phyloP scores from a whole-genome alignment of 2,329 filamentous ascomycete genomes.

The Huntiella moniliformis region DNA sequence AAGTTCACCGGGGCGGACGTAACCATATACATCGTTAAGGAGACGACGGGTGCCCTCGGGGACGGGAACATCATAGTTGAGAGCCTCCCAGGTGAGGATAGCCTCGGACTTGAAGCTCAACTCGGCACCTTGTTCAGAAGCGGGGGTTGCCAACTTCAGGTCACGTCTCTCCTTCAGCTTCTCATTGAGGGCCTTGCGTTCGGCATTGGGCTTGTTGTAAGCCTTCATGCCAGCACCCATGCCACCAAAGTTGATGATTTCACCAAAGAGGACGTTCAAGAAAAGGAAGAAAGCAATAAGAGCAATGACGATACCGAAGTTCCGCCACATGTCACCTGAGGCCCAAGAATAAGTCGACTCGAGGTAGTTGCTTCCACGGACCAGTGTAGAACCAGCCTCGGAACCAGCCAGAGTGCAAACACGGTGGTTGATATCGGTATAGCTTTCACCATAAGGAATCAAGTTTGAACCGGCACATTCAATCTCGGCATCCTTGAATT shows the following conservation, averaged over 20 bases:
- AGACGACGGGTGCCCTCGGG: slow-evolving; percentile 36
- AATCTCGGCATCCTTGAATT: slow-evolving; percentile 52
- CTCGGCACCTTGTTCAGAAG: slow-evolving; percentile 25
- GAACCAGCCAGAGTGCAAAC: slow-evolving; percentile 67
- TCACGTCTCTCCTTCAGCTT: slow-evolving; percentile 41
- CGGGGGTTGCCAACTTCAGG: slow-evolving; percentile 26
- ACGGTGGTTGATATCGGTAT: slow-evolving; percentile 53
- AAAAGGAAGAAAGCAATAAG: slow-evolving; percentile 60
- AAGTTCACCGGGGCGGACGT: slow-evolving; percentile 56
- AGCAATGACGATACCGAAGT: slow-evolving; percentile 62
- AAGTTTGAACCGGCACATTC: slow-evolving; percentile 49
- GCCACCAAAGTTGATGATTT: slow-evolving; percentile 51
- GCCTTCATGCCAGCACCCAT: slow-evolving; percentile 67
- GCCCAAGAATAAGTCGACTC: slow-evolving; percentile 47
- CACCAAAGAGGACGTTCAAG: slow-evolving; percentile 60
- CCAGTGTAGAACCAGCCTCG: slow-evolving; percentile 38
- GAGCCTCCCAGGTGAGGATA: slow-evolving; percentile 69
- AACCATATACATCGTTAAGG: slow-evolving; percentile 41
- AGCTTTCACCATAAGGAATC: slow-evolving; percentile 51
- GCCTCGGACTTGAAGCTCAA: slow-evolving; percentile 40
- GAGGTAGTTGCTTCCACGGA: slow-evolving; percentile 54
- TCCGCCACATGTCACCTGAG: slow-evolving; percentile 55
- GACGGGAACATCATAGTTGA: slow-evolving; percentile 57
- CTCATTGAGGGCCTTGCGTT: slow-evolving; percentile 46
- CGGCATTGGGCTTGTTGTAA: slow-evolving; percentile 54